Percentiles rank a stretch among this genome's conserved stretches.
These are phyloP conservation scores for Gypsophila paniculata DNA, from an alignment of 179 eudicot species.

Conservation along the genomic window DNA sequence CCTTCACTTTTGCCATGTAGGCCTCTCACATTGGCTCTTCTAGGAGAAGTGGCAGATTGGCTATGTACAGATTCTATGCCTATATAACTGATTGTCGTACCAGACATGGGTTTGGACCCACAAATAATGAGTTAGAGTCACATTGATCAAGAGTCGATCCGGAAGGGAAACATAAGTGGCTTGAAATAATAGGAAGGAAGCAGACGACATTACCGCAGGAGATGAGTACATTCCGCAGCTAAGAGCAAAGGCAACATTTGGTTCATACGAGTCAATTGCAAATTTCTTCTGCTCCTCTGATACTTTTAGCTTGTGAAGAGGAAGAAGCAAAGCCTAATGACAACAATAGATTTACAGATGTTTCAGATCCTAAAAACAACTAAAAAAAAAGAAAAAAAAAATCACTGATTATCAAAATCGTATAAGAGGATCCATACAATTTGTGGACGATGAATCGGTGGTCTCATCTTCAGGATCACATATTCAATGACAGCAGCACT, in stretches of 20 bases:
- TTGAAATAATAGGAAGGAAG: not conserved
- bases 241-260: conserved; percentile 35
- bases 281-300: conserved; percentile 38
- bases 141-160: too few relatives aligned
- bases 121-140: too few relatives aligned
- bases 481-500: conserved; percentile 40
- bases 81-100: too few relatives aligned
- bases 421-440: conserved; percentile 23
- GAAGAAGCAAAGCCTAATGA: conserved; percentile 32
- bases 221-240: conserved; percentile 43
- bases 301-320: conserved; percentile 35
- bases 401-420: not conserved
- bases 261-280: conserved; percentile 34
- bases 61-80: too few relatives aligned
- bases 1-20: too few relatives aligned
- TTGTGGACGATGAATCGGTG: conserved; percentile 39
- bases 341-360: not conserved
- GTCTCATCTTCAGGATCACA: conserved; percentile 41
- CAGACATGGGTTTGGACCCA: too few relatives aligned
- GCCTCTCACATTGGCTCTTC: too few relatives aligned
- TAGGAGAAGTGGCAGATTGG: too few relatives aligned
- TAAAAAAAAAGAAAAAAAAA: not conserved
- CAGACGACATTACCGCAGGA: conserved; percentile 30
- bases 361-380: not conserved
- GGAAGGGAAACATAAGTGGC: too few relatives aligned